phyloP scores from a whole-genome alignment of 129 eudicot species.

The Helianthus tuberosus region DNA sequence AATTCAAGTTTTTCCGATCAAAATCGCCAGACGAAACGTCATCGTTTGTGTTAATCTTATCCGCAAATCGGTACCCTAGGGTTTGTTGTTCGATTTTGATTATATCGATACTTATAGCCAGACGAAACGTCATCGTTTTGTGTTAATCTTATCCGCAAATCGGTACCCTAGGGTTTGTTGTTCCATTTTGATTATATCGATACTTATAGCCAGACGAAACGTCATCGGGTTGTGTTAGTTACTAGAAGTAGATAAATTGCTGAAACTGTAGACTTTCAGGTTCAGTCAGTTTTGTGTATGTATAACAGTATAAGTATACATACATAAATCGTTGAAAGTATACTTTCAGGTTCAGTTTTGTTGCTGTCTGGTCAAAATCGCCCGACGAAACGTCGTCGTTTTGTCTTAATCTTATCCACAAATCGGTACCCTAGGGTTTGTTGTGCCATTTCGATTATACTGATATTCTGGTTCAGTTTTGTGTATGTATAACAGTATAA shows the following conservation, averaged over 20 bases:
- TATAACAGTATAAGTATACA: too few species aligned
- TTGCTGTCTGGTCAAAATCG: slow-evolving; percentile 19
- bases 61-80: not conserved
- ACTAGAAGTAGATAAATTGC: too few species aligned
- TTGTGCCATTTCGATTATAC: not conserved
- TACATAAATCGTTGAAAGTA: not conserved
- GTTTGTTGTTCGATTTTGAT: slow-evolving; percentile 6
- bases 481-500: too few species aligned
- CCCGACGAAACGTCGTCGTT: slow-evolving; percentile 11
- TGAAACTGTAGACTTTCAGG: not conserved
- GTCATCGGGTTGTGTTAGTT: too few species aligned
- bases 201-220: too few species aligned
- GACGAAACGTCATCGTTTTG: too few species aligned
- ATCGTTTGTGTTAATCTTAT: slow-evolving; percentile 30
- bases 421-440: slow-evolving; percentile 2
- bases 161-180: too few species aligned
- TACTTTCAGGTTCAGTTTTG: slow-evolving; percentile 25
- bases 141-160: too few species aligned
- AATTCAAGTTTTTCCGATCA: slow-evolving; percentile 1
- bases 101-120: slow-evolving; percentile 18
- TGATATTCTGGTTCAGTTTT: slow-evolving; percentile 13
- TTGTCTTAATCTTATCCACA: slow-evolving; percentile 28
- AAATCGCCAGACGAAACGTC: slow-evolving; percentile 16
- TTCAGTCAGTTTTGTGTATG: too few species aligned
- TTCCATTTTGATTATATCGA: too few species aligned